A percentile compares a stretch with the other conserved stretches of the same genome.
Conservation (phyloP, 2,329 filamentous ascomycete genomes). For the Fusarium xyrophilum region DNA sequence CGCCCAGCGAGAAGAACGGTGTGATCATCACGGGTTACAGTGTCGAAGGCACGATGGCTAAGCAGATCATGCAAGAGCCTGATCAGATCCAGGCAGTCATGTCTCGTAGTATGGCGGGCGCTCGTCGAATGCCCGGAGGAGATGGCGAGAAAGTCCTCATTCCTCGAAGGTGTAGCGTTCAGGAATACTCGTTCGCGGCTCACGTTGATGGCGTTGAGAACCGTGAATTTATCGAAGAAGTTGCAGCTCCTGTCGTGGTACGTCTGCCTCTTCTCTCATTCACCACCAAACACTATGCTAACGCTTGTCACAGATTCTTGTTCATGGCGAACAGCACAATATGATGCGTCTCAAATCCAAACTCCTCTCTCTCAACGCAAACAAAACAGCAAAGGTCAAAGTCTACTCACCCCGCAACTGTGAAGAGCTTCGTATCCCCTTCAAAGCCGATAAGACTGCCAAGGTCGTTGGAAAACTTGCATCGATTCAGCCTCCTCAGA, state of each 20-base stretch:
- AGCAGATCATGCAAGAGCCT: constrained; percentile 92
- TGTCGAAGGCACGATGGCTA: constrained; percentile 97
- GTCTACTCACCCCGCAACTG: constrained; percentile 95
- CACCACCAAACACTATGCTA: background rate
- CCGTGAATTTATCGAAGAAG: constrained; percentile 94
- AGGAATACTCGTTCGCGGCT: constrained; percentile 94
- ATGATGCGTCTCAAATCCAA: constrained; percentile 98
- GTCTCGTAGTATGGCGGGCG: constrained; percentile 71
- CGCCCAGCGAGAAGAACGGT: constrained; percentile 95
- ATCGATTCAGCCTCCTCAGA: constrained; percentile 72
- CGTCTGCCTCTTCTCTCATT: constrained; percentile 49
- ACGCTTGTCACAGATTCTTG: constrained; percentile 72
- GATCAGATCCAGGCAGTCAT: constrained; percentile 95
- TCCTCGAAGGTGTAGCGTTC: constrained; percentile 87
- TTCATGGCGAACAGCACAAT: constrained; percentile 96
- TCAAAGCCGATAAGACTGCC: constrained; percentile 92
- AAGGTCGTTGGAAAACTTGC: constrained; percentile 96
- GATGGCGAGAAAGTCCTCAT: constrained; percentile 92
- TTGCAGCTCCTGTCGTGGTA: constrained; percentile 89
- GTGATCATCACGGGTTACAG: constrained; percentile 98
- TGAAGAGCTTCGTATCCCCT: constrained; percentile 92
- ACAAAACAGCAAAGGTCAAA: constrained; percentile 82
- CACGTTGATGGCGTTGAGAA: constrained; percentile 98
- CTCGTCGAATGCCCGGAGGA: constrained; percentile 66
- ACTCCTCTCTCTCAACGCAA: constrained; percentile 86